Evolutionary conservation across 306 rosid species (phyloP).

Genomic region (Astragalus membranaceus): DNA sequence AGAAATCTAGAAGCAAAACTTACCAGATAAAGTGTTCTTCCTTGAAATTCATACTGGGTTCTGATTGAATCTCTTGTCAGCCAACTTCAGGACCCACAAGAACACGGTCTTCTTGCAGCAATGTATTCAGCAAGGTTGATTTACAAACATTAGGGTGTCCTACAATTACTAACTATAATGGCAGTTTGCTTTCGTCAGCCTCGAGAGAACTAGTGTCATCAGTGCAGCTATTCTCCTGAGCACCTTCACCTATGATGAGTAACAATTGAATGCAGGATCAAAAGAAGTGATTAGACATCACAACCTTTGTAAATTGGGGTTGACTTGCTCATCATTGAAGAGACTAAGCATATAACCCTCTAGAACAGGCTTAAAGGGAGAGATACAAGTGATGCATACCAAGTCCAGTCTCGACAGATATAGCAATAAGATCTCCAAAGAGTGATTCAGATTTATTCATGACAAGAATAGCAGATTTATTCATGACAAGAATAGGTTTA

Average conservation of each 20-base stretch:
- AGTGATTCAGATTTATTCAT: too few relatives aligned
- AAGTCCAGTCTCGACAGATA: slow-evolving; percentile 92
- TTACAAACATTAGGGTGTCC: slow-evolving; percentile 98
- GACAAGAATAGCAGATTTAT: too few relatives aligned
- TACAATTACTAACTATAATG: slow-evolving; percentile 85
- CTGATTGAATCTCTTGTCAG: slow-evolving; percentile 91
- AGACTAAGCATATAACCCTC: slow-evolving; percentile 53
- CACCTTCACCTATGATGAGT: slow-evolving; percentile 38
- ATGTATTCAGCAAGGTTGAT: slow-evolving; percentile 76
- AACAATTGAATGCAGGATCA: slow-evolving; percentile 11
- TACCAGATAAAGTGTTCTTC: slow-evolving; percentile 78
- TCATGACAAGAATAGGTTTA: slow-evolving; percentile 69
- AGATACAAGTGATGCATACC: slow-evolving; percentile 76
- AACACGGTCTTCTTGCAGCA: slow-evolving; percentile 90
- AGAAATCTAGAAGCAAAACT: slow-evolving; percentile 12
- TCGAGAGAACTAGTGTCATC: slow-evolving; percentile 33
- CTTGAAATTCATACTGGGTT: slow-evolving; percentile 83
- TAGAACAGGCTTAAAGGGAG: slow-evolving; percentile 62
- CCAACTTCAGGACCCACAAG: slow-evolving; percentile 98
- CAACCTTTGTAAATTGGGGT: background rate
- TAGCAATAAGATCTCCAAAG: slow-evolving; percentile 91
- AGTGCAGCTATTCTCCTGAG: slow-evolving; percentile 20
- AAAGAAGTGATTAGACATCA: background rate
- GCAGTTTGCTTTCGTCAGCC: slow-evolving; percentile 56
- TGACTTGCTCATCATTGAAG: slow-evolving; percentile 45